Evolutionary conservation across 2,329 filamentous ascomycete species (phyloP).

Genomic region (Pyricularia sp.): DNA sequence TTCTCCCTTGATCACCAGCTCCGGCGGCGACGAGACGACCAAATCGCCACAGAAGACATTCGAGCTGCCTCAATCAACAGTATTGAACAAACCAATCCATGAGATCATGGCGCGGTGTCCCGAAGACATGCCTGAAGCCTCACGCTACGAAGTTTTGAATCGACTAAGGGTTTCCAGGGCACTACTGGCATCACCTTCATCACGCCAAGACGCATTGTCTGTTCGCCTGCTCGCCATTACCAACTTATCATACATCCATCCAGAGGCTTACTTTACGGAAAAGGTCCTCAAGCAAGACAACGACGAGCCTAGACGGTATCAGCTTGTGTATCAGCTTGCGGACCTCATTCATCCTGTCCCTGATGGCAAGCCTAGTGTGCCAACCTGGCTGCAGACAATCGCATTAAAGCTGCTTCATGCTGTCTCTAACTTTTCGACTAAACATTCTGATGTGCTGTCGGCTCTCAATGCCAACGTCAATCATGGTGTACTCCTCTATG

Average conservation of each 20-base stretch:
- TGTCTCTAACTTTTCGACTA: conserved; percentile 69
- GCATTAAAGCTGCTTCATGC: conserved; percentile 76
- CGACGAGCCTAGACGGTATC: conserved; percentile 80
- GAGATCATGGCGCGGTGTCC: conserved; percentile 47
- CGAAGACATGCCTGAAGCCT: conserved; percentile 58
- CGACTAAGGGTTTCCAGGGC: conserved; percentile 78
- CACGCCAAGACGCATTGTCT: conserved; percentile 67
- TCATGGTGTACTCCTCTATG: conserved; percentile 87
- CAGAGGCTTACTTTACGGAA: conserved; percentile 73
- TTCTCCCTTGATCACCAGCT: conserved; percentile 24
- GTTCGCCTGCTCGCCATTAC: conserved; percentile 79
- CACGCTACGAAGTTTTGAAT: conserved; percentile 77
- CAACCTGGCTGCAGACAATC: conserved; percentile 70
- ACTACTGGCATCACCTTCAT: conserved; percentile 53
- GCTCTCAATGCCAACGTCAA: conserved; percentile 95
- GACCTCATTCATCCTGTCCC: conserved; percentile 70
- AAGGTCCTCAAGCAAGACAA: conserved; percentile 80
- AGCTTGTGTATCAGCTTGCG: conserved; percentile 84
- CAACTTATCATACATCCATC: conserved; percentile 84
- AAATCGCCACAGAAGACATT: conserved; percentile 45
- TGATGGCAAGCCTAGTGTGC: conserved; percentile 36
- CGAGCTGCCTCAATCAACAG: conserved; percentile 51
- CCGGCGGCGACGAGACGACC: conserved; percentile 29
- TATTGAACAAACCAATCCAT: conserved; percentile 43
- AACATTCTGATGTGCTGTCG: conserved; percentile 72